These are phyloP conservation scores for Dactylellina drechsleri DNA, from an alignment of 2,329 filamentous ascomycete species.

Conservation along the genomic window DNA sequence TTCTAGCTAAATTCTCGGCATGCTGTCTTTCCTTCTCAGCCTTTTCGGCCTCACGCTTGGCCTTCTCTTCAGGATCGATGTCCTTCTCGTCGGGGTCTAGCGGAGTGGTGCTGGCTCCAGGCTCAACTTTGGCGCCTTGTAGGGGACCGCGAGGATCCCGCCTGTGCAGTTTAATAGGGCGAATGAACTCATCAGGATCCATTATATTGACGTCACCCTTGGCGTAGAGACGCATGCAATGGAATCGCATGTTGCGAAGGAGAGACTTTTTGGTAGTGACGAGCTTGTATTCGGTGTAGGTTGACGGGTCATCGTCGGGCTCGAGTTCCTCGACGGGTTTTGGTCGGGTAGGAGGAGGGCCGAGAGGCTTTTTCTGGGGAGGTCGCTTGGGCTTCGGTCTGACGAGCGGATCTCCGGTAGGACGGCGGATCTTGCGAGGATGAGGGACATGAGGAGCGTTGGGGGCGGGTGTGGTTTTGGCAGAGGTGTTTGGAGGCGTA, in stretches of 20 bases:
- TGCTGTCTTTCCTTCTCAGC: slow-evolving; percentile 86
- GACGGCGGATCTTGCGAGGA: slow-evolving; percentile 43
- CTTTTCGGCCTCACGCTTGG: slow-evolving; percentile 69
- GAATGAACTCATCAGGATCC: slow-evolving; percentile 83
- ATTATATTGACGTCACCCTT: slow-evolving; percentile 73
- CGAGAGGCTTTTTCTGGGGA: slow-evolving; percentile 39
- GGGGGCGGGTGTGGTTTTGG: slow-evolving; percentile 30
- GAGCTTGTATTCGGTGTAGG: slow-evolving; percentile 71
- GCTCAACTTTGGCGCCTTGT: slow-evolving; percentile 72
- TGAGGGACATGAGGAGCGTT: slow-evolving; percentile 7
- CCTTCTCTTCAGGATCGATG: slow-evolving; percentile 74
- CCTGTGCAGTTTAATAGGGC: slow-evolving; percentile 87
- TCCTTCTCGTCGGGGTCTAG: slow-evolving; percentile 66
- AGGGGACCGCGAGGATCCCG: slow-evolving; percentile 80
- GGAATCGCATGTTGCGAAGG: slow-evolving; percentile 81
- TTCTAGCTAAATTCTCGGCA: slow-evolving; percentile 88
- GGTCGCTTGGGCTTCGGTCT: slow-evolving; percentile 47
- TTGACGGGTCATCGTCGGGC: slow-evolving; percentile 50
- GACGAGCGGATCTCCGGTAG: slow-evolving; percentile 45
- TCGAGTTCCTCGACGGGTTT: slow-evolving; percentile 24
- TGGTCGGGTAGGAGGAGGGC: slow-evolving; percentile 19
- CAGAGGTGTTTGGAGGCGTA: slow-evolving; percentile 31
- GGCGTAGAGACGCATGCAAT: slow-evolving; percentile 82
- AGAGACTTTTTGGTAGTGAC: slow-evolving; percentile 84
- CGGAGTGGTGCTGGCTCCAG: slow-evolving; percentile 64